Conservation (phyloP, 116 monocot genomes). For the Posidonia oceanica region DNA sequence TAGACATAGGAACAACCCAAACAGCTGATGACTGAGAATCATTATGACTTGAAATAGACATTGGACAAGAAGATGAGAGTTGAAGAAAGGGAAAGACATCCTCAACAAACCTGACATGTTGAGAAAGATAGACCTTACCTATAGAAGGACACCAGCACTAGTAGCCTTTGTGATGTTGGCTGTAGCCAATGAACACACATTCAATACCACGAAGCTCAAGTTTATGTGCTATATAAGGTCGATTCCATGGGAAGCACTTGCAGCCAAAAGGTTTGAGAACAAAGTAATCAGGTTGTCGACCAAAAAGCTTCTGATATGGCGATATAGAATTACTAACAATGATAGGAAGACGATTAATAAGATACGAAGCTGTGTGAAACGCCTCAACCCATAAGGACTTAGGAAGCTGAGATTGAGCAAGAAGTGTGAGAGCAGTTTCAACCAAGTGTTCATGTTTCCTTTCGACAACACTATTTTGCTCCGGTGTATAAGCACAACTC, state of each 20-base stretch:
- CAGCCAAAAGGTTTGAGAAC: neutral
- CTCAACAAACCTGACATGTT: too few species aligned
- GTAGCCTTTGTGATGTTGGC: too few species aligned
- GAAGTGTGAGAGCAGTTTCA: neutral
- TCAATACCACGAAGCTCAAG: neutral
- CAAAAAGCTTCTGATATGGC: neutral
- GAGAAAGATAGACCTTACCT: too few species aligned
- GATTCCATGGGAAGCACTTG: neutral
- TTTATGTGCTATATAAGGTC: neutral
- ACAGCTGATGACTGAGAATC: too few species aligned
- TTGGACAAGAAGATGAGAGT: too few species aligned
- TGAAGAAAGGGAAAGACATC: too few species aligned
- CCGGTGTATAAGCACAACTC: neutral
- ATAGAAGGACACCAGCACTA: too few species aligned
- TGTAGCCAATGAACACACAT: neutral
- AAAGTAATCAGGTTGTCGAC: neutral
- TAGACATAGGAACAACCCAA: too few species aligned
- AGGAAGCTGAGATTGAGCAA: neutral
- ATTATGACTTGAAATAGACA: too few species aligned
- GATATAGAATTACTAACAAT: neutral
- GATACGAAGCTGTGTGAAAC: neutral
- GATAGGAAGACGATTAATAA: neutral
- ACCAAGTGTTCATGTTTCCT: constrained; percentile 1
- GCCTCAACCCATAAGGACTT: neutral
- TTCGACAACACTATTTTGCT: constrained; percentile 6